Conservation (phyloP, 768 basidiomycete species). For the Peribolospora kevripleyi region DNA sequence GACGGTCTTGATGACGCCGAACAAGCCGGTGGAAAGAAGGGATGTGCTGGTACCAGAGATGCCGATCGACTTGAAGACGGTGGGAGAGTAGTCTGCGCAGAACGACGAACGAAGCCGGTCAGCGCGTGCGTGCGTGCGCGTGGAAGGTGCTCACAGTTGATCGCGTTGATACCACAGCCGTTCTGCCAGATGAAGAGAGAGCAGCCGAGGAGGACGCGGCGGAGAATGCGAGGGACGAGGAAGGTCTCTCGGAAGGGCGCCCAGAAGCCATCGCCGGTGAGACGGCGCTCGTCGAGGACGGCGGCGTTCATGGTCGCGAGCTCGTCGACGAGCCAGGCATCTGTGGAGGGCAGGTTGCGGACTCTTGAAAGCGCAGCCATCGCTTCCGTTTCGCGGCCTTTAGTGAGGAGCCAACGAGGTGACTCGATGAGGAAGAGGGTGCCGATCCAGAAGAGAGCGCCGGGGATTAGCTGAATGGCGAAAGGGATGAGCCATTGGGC, state of each 20-base stretch:
- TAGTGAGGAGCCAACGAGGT: constrained; percentile 16
- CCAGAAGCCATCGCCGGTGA: constrained; percentile 8
- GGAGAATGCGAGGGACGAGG: constrained; percentile 8
- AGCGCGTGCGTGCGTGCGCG: constrained; percentile 15
- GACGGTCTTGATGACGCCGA: constrained; percentile 26
- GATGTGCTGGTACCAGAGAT: constrained; percentile 8
- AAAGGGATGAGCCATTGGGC: constrained; percentile 17
- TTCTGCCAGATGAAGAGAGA: constrained; percentile 28
- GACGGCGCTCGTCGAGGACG: constrained; percentile 7
- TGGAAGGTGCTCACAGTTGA: constrained; percentile 27
- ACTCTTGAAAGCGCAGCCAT: constrained; percentile 16
- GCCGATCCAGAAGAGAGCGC: constrained; percentile 14
- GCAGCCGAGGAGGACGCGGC: constrained; percentile 22
- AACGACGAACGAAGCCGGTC: constrained; percentile 8
- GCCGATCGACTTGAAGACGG: constrained; percentile 27
- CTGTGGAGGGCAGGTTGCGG: constrained; percentile 14
- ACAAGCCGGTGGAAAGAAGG: constrained; percentile 22
- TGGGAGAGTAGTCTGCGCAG: constrained; percentile 26
- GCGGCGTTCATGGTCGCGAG: constrained; percentile 8
- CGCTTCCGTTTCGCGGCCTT: constrained; percentile 14
- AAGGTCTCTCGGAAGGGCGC: constrained; percentile 8
- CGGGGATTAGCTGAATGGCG: constrained; percentile 17
- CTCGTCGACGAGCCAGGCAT: constrained; percentile 7
- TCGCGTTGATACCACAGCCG: constrained; percentile 21
- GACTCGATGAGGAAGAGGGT: constrained; percentile 19